Percentiles rank a stretch among this genome's conserved stretches.
Conservation (phyloP, 257 asterid genomes). For the Petunia axillaris region DNA sequence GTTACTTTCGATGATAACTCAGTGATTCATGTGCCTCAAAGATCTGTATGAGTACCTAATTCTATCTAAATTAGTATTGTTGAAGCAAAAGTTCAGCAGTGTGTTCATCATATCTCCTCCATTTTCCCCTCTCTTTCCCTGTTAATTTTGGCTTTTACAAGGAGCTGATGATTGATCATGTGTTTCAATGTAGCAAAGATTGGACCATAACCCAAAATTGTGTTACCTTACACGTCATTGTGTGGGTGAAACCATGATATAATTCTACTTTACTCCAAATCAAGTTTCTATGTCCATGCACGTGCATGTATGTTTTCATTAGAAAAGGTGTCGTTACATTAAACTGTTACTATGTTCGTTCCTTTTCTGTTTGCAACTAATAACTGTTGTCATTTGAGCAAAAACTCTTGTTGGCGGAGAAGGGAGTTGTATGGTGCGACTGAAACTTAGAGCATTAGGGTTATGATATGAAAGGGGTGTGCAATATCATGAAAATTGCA, state of each 20-base stretch:
- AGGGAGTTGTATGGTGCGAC: too few species aligned
- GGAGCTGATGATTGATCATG: background rate
- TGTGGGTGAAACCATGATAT: background rate
- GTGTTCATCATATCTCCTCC: constrained; percentile 1
- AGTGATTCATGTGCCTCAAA: background rate
- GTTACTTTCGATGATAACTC: constrained; percentile 18
- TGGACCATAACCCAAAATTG: background rate
- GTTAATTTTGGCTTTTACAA: background rate
- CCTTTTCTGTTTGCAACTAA: too few species aligned
- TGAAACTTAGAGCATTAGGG: too few species aligned
- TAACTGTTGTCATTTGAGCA: too few species aligned
- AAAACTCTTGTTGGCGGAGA: too few species aligned
- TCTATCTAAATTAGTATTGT: background rate
- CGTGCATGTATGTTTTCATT: background rate
- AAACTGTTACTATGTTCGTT: background rate
- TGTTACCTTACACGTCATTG: background rate
- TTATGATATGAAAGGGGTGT: too few species aligned
- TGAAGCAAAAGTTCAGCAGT: background rate
- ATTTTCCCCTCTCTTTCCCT: background rate
- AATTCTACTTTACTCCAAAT: background rate
- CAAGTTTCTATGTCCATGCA: background rate
- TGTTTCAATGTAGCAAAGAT: background rate
- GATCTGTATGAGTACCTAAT: background rate
- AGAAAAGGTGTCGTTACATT: background rate
- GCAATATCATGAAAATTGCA: too few species aligned